phyloP scores from a whole-genome alignment of 257 asterid species.

The Fraxinus cuspidata region DNA sequence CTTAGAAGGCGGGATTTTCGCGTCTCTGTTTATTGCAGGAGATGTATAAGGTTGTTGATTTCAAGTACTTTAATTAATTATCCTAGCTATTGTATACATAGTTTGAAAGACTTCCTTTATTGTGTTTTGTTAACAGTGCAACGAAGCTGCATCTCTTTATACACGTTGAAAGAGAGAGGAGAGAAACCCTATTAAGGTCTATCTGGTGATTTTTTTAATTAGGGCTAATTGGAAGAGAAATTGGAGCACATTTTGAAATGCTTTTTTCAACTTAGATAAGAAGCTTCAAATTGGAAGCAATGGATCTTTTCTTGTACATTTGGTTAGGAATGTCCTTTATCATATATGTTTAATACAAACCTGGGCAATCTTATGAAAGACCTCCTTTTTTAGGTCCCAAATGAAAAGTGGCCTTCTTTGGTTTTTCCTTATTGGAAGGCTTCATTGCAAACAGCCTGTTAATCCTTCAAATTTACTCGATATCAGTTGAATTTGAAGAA shows the following conservation, averaged over 20 bases:
- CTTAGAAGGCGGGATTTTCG: slow-evolving; percentile 71
- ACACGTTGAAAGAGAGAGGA: too few species aligned
- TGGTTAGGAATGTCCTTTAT: too few species aligned
- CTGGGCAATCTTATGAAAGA: too few species aligned
- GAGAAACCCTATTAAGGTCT: too few species aligned
- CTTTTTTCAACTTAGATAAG: slow-evolving; percentile 6
- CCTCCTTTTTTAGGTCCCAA: too few species aligned
- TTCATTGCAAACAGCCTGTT: too few species aligned
- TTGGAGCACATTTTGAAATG: neutral
- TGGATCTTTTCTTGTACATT: too few species aligned
- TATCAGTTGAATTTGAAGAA: neutral
- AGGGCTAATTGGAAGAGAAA: neutral
- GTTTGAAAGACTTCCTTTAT: neutral
- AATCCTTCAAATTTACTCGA: neutral
- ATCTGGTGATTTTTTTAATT: neutral
- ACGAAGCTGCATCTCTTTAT: too few species aligned
- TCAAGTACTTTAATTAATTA: slow-evolving; percentile 15
- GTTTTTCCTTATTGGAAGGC: too few species aligned
- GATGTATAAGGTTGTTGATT: slow-evolving; percentile 66
- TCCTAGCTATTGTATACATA: slow-evolving; percentile 13
- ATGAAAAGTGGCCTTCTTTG: too few species aligned
- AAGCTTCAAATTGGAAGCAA: neutral
- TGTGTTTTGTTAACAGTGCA: neutral
- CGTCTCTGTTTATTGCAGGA: slow-evolving; percentile 72
- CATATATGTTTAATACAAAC: too few species aligned